A percentile compares a stretch with the other conserved stretches of the same genome.
These are phyloP conservation scores for Madurella fahalii DNA, from an alignment of 2,329 filamentous ascomycete species.

Conservation along the genomic window DNA sequence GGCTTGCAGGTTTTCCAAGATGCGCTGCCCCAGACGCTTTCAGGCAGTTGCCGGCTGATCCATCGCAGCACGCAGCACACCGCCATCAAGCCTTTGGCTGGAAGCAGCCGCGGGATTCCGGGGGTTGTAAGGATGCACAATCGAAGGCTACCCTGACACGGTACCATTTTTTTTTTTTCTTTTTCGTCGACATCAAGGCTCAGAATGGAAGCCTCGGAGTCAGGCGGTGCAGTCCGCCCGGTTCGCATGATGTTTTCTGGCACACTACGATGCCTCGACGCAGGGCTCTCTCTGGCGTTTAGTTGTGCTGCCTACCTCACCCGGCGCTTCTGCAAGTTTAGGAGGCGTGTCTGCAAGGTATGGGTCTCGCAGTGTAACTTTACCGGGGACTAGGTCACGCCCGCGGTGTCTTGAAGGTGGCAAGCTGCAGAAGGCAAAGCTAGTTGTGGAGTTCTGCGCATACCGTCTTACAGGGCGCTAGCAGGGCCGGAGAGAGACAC, in stretches of 20 bases:
- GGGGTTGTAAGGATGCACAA: background rate
- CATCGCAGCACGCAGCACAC: slow-evolving; percentile 1
- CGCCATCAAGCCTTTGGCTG: background rate
- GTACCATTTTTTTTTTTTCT: background rate
- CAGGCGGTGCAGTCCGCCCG: slow-evolving; percentile 1
- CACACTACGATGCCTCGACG: background rate
- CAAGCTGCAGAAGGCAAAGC: slow-evolving; percentile 16
- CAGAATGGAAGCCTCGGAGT: slow-evolving; percentile 2
- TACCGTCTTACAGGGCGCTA: background rate
- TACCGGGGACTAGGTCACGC: slow-evolving; percentile 3
- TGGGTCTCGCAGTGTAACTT: slow-evolving; percentile 16
- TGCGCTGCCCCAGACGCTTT: slow-evolving; percentile 1
- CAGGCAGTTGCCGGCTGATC: slow-evolving; percentile 21
- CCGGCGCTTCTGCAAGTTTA: slow-evolving; percentile 4
- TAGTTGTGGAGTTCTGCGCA: background rate
- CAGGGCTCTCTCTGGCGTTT: background rate
- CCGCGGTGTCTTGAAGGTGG: slow-evolving; percentile 10
- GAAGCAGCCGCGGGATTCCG: background rate
- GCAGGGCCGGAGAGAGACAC: too few relatives aligned
- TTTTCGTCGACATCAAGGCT: background rate
- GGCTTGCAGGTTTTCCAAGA: background rate
- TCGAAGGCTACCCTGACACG: background rate
- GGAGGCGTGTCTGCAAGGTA: slow-evolving; percentile 12
- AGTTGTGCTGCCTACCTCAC: slow-evolving; percentile 2
- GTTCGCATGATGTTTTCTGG: slow-evolving; percentile 1